Base-by-base conservation (phyloP, 2,329 filamentous ascomycete genomes). In the Mycosphaerella sp. region DNA sequence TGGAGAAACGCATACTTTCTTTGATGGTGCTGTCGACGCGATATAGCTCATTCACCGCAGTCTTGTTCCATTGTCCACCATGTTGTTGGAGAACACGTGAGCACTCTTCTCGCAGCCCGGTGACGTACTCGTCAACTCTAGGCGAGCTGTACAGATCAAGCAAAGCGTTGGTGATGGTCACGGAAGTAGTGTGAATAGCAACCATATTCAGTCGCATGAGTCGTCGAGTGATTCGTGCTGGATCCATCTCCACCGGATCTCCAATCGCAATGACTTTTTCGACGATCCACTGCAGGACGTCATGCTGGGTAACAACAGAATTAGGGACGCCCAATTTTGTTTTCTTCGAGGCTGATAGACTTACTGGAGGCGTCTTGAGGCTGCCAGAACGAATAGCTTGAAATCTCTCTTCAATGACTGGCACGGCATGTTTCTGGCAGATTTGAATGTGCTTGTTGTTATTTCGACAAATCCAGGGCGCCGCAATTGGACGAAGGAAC, bases 11-110 rank as follows among this genome's bases (percentile, higher is more conserved):
- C 50, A 66, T 55, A 17, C 51, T 56, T 51, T 67, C 65, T 14
- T 63, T 61, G 43, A 67, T 61, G 4, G 62, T 53, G 21, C 55
- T 59, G 43, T 66, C 64, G 6, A 58, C 53, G 1, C 50, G 58
- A 8, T 50, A 30, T 10, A 64, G 50, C 9, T 60, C 51, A 17
- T 52, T 58, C 13, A 66, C 49, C 3, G 56, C 54, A 7, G 49
- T 48, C 28, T 59, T 60, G 32, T 52, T 60, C 56, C 58, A 62
- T 42, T 52, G 39, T 9, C 57, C 58, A 8, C 34, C 45, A 28
- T 56, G 37, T 1, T 45, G 39, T 4, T 18, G 30, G 12, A 65
- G 49, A 1, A 60, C 51, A 10, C 37, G 18, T 7, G 46, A 42
- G 17, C 54, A 55, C 51, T 66, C 62, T 41, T 59, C 58, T 14